Evolutionary conservation across 306 rosid species (phyloP), one percentile per base, ranked within the genome.

Genomic region (apple (Malus domestica)): DNA sequence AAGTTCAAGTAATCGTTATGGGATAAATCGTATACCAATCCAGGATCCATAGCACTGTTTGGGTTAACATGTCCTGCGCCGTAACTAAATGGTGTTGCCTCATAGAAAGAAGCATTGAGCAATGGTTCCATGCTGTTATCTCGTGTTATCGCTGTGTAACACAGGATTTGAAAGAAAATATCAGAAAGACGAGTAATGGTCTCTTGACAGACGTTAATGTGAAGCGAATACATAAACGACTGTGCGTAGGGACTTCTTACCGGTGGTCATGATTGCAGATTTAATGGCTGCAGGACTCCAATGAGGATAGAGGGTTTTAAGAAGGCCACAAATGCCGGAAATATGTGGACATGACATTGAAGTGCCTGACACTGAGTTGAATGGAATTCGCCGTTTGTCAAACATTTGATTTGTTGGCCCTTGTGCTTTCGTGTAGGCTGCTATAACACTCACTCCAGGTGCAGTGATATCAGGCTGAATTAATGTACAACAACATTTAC

Each of bases 321-420:
- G 85, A 16, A 94, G 88, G 38, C 96, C 97, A 32, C 51, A 94
- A 76, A 88, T 73, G 75, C 97, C 97, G 6, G 97, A 84, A 80
- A 94, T 81, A 64, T 94, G 97, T 67, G 98, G 98, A 52, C 98
- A 94, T 18, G 98, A 92, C 98, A 92, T 94, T 45, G 98, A 94
- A n/a, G 98, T 94, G 63, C 98, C 98, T 8, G 97, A 92, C 20
- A 83, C 8, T 2, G 96, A 83, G 87, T 92, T 94, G 78, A 40
- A 94, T 6, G 75, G 80, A 73, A 84, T 75, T 73, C 96, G 85
- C 54, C 97, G 86, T 19, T 20, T 30, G 82, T 94, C 97, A 59
- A 84, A 92, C 70, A 8, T 68, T 80, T 86, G 87, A 72, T 89
- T 85, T 0, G 97, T 94, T 66, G 98, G 97, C 33, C 97, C 97